Evolutionary conservation across 2,329 filamentous ascomycete species (phyloP).

Genomic region (Cytospora paraplurivora): DNA sequence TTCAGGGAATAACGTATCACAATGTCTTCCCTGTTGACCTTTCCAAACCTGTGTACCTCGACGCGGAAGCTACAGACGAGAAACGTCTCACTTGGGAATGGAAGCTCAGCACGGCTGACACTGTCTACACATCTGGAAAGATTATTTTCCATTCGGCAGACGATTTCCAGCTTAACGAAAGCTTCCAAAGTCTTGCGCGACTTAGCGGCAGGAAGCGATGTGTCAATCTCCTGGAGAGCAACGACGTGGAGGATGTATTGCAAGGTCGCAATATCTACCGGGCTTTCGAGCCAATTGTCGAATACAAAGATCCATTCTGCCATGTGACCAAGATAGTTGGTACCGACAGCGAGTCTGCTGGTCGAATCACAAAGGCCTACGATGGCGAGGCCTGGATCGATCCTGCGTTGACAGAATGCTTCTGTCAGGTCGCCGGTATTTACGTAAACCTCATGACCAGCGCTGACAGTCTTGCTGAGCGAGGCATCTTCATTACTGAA

Average conservation of each 20-base stretch:
- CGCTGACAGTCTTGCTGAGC: slow-evolving; percentile 5
- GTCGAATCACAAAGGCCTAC: slow-evolving; percentile 33
- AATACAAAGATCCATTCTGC: slow-evolving; percentile 38
- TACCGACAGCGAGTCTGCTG: slow-evolving; percentile 36
- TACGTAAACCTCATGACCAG: slow-evolving; percentile 41
- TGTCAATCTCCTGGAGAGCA: slow-evolving; percentile 34
- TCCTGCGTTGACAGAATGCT: slow-evolving; percentile 35
- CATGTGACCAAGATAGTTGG: slow-evolving; percentile 38
- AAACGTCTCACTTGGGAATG: slow-evolving; percentile 3
- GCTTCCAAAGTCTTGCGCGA: slow-evolving; percentile 3
- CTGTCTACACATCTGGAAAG: slow-evolving; percentile 3
- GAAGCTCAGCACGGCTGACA: slow-evolving; percentile 5
- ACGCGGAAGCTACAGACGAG: neutral
- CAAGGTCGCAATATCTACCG: slow-evolving; percentile 43
- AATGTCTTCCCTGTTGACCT: slow-evolving; percentile 33
- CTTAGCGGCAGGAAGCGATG: slow-evolving; percentile 32
- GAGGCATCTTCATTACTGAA: slow-evolving; percentile 1
- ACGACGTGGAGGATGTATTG: slow-evolving; percentile 37
- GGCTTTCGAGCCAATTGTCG: slow-evolving; percentile 40
- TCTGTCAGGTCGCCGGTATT: slow-evolving; percentile 42
- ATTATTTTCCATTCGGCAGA: neutral
- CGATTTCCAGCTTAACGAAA: neutral
- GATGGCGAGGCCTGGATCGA: slow-evolving; percentile 33
- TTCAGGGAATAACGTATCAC: neutral
- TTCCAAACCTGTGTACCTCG: slow-evolving; percentile 34